Evolutionary conservation across 345 rosid species (phyloP).

Genomic region (Corymbia maculata): DNA sequence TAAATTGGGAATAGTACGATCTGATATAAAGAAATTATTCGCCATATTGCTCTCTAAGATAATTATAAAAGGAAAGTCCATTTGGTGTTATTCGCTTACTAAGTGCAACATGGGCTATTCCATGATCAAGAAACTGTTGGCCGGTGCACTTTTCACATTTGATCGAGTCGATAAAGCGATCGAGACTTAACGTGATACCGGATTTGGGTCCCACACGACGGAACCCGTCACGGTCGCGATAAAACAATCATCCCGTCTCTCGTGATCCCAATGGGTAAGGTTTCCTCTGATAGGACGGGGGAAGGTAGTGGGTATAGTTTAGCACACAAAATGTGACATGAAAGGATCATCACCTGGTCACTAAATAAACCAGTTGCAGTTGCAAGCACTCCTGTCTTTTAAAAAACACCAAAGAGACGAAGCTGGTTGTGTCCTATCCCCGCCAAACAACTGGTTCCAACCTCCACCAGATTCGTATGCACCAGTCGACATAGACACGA

Average conservation of each 20-base stretch:
- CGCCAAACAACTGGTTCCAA: not conserved
- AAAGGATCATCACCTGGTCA: not conserved
- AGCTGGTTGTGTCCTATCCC: not conserved
- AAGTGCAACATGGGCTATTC: not conserved
- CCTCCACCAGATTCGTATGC: not conserved
- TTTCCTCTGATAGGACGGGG: not conserved
- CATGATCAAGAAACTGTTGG: fast-evolving
- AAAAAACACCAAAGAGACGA: not conserved
- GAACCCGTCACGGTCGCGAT: too few species aligned
- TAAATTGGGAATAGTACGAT: fast-evolving
- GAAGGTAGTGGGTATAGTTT: not conserved
- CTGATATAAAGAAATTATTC: too few species aligned
- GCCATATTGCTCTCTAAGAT: not conserved
- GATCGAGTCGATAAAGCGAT: not conserved
- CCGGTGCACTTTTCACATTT: too few species aligned
- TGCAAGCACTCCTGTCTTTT: not conserved
- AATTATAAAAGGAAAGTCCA: not conserved
- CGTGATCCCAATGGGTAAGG: not conserved
- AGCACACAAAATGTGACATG: not conserved
- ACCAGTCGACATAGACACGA: not conserved
- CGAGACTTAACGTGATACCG: not conserved
- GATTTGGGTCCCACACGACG: not conserved
- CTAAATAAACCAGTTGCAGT: not conserved
- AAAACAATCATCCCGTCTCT: not conserved
- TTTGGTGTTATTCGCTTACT: not conserved